These are phyloP conservation scores for Trametes sanguinea DNA, from an alignment of 768 basidiomycete genomes.

Conservation along the genomic window DNA sequence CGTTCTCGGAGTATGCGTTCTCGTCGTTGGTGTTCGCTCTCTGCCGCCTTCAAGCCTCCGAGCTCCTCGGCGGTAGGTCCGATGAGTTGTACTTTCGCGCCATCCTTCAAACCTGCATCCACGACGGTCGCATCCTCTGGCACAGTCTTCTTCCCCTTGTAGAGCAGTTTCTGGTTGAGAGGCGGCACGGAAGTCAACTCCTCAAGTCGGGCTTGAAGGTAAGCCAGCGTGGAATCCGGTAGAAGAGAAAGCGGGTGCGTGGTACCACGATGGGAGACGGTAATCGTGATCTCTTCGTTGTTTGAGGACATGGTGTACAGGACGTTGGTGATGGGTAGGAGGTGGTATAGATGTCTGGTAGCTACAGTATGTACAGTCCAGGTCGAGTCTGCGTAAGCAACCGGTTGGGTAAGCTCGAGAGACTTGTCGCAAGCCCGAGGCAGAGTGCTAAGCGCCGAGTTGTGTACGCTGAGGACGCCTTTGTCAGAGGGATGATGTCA, in stretches of 20 bases:
- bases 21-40: constrained; percentile 56
- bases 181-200: constrained; percentile 68
- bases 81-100: constrained; percentile 68
- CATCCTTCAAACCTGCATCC: constrained; percentile 62
- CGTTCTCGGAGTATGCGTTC: constrained; percentile 63
- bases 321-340: background rate
- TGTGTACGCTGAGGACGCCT: background rate
- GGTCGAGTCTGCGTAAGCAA: no score
- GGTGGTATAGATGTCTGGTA: background rate
- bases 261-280: constrained; percentile 51
- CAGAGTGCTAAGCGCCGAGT: constrained; percentile 3
- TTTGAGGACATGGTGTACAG: background rate
- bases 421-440: constrained; percentile 5
- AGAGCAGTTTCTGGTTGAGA: constrained; percentile 68
- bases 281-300: constrained; percentile 21
- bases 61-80: constrained; percentile 66
- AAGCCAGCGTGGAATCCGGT: constrained; percentile 51
- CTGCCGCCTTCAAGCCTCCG: constrained; percentile 51
- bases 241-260: constrained; percentile 49
- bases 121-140: constrained; percentile 30
- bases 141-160: constrained; percentile 60
- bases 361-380: background rate
- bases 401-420: background rate
- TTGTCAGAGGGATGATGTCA: constrained; percentile 2
- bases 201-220: constrained; percentile 54